A percentile compares a stretch with the other conserved stretches of the same genome.
These are phyloP conservation scores for Cucumis cinereus DNA, from an alignment of 306 rosid species.

Conservation along the genomic window DNA sequence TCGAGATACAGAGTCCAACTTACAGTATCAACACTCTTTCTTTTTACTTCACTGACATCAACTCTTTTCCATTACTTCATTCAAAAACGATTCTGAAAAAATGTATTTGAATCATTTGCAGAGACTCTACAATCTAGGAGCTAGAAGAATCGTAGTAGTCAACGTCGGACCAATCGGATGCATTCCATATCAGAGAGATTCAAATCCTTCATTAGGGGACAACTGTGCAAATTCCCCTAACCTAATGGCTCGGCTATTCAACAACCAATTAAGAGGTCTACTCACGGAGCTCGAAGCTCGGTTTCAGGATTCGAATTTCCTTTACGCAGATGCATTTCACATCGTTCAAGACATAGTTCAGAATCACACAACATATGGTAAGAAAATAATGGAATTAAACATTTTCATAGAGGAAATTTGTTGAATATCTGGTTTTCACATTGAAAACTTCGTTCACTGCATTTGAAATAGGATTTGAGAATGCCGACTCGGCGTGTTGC, in stretches of 20 bases:
- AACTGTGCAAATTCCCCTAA: constrained; percentile 36
- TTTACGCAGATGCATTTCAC: constrained; percentile 52
- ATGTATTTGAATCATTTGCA: constrained; percentile 10
- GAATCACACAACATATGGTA: constrained; percentile 35
- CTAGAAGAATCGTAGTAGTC: constrained; percentile 43
- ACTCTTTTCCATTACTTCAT: neutral
- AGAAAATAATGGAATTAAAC: neutral
- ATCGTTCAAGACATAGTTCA: constrained; percentile 40
- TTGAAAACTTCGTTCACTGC: neutral
- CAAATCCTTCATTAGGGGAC: constrained; percentile 32
- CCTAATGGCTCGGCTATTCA: constrained; percentile 38
- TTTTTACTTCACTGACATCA: neutral
- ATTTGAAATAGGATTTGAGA: constrained; percentile 38
- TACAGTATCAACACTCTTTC: constrained; percentile 18
- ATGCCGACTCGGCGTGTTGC: constrained; percentile 47
- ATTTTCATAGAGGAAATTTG: neutral
- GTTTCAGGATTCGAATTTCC: constrained; percentile 32
- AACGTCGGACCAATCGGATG: constrained; percentile 82
- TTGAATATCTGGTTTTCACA: neutral
- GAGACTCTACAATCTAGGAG: constrained; percentile 56
- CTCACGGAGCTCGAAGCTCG: constrained; percentile 25
- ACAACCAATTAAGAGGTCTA: constrained; percentile 32
- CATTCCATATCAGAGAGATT: constrained; percentile 55
- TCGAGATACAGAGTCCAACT: constrained; percentile 40
- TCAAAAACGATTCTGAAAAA: neutral